These are phyloP conservation scores for Edaphochlamys debaryana DNA, from an alignment of 139 green algal genomes.

Conservation along the genomic window DNA sequence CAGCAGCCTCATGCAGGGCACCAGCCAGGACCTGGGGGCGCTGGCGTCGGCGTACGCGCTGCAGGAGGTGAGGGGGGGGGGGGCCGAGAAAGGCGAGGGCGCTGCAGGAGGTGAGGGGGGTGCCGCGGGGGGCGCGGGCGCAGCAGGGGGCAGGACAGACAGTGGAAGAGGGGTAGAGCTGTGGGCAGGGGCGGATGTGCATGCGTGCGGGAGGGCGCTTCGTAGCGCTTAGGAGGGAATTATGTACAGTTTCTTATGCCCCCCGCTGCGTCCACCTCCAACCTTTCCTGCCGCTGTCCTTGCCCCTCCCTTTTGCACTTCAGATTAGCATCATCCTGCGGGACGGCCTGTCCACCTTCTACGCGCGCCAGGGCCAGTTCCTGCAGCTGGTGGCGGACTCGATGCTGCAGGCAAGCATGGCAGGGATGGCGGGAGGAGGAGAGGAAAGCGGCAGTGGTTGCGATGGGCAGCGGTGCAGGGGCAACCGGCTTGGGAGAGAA, in stretches of 20 bases:
- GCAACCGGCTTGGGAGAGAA: too few relatives aligned
- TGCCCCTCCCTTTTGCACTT: not conserved
- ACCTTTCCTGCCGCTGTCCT: not conserved
- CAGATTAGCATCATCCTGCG: not conserved
- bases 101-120: too few relatives aligned
- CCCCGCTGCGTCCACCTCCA: not conserved
- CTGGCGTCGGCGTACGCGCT: not conserved
- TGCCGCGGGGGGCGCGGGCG: too few relatives aligned
- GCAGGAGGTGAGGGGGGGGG: not conserved
- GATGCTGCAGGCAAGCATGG: not conserved
- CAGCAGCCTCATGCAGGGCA: too few relatives aligned
- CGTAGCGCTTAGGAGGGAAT: too few relatives aligned
- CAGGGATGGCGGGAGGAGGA: not conserved
- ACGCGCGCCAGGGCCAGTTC: not conserved
- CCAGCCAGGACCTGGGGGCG: constrained; percentile 13
- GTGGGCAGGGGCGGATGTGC: not conserved
- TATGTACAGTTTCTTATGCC: too few relatives aligned
- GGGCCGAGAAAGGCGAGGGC: not conserved
- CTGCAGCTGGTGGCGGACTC: not conserved
- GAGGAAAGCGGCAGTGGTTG: too few relatives aligned
- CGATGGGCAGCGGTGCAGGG: too few relatives aligned
- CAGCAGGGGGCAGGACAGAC: not conserved
- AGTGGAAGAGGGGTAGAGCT: not conserved
- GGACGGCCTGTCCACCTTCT: not conserved
- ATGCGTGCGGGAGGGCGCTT: too few relatives aligned